Evolutionary conservation across 352 stramenopile species (phyloP).

Genomic region (Globisporangium nodosum): DNA sequence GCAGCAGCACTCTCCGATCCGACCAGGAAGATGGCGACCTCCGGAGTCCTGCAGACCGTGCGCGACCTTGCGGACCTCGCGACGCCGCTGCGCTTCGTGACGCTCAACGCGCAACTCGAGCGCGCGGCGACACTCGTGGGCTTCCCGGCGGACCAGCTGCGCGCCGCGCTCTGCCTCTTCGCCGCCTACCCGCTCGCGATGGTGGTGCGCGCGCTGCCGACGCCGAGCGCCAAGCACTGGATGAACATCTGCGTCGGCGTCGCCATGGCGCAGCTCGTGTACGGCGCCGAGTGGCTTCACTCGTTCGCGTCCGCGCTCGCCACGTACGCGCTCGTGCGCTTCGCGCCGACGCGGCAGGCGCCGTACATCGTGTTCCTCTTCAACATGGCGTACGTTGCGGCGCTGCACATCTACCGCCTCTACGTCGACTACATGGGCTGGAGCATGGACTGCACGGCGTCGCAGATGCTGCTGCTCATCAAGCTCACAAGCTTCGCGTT

Average conservation of each 20-base stretch:
- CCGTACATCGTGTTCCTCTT: conserved; percentile 88
- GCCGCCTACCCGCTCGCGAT: conserved; percentile 88
- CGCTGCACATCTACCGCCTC: conserved; percentile 93
- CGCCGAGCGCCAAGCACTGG: conserved; percentile 82
- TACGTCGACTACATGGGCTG: conserved; percentile 94
- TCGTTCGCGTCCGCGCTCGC: conserved; percentile 86
- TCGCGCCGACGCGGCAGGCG: conserved; percentile 37
- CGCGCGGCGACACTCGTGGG: conserved; percentile 20
- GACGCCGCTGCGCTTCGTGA: conserved; percentile 47
- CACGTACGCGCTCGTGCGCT: conserved; percentile 80
- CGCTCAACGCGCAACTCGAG: conserved; percentile 41
- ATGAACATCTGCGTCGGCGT: conserved; percentile 90
- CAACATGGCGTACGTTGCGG: conserved; percentile 91
- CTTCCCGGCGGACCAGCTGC: conserved; percentile 55
- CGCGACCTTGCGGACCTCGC: conserved; percentile 21
- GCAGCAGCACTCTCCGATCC: too few species aligned
- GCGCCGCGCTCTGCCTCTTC: conserved; percentile 88
- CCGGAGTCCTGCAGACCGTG: conserved; percentile 5
- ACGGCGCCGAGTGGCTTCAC: conserved; percentile 92
- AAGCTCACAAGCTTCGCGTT: conserved; percentile 97
- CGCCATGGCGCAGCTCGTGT: conserved; percentile 94
- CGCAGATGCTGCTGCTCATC: conserved; percentile 94
- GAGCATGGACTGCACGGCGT: conserved; percentile 80
- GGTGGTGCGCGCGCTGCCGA: conserved; percentile 84
- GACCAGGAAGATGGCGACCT: neutral